A percentile compares a stretch with the other conserved stretches of the same genome.
These are phyloP conservation scores for Cadophora sp. DNA, from an alignment of 2,329 filamentous ascomycete species.

Conservation along the genomic window DNA sequence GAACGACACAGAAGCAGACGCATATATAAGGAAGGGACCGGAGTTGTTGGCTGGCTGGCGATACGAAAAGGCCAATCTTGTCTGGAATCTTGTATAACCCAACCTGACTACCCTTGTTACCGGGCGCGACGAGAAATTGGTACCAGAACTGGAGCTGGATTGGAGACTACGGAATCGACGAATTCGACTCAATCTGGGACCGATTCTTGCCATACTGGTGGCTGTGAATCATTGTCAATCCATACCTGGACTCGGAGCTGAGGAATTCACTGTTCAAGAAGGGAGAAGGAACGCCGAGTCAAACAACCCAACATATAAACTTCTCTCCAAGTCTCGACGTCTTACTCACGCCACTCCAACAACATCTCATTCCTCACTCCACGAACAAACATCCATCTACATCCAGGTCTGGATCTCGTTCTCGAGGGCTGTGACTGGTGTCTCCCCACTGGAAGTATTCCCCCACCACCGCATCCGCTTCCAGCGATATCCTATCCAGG, in stretches of 20 bases:
- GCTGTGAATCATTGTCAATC: constrained; percentile 20
- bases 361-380: constrained; percentile 8
- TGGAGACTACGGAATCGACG: not conserved
- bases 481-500: constrained; percentile 9
- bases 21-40: not conserved
- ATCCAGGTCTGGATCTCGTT: not conserved
- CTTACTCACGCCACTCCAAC: not conserved
- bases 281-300: constrained; percentile 10
- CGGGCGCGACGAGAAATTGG: constrained; percentile 6
- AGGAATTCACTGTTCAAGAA: constrained; percentile 19
- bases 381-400: not conserved
- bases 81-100: constrained; percentile 11
- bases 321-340: not conserved
- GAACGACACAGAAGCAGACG: not conserved
- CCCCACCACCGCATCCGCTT: constrained; percentile 15
- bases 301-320: constrained; percentile 12
- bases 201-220: constrained; percentile 1
- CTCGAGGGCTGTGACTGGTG: not conserved
- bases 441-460: not conserved
- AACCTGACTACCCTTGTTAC: not conserved
- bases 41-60: constrained; percentile 6
- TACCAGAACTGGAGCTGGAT: not conserved
- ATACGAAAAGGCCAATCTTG: constrained; percentile 4
- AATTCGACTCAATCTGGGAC: not conserved
- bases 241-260: constrained; percentile 1